Percentiles rank a stretch among this genome's conserved stretches.
Conservation (phyloP, 1,139 yeast genomes). For the Sugiyamaella novakii region DNA sequence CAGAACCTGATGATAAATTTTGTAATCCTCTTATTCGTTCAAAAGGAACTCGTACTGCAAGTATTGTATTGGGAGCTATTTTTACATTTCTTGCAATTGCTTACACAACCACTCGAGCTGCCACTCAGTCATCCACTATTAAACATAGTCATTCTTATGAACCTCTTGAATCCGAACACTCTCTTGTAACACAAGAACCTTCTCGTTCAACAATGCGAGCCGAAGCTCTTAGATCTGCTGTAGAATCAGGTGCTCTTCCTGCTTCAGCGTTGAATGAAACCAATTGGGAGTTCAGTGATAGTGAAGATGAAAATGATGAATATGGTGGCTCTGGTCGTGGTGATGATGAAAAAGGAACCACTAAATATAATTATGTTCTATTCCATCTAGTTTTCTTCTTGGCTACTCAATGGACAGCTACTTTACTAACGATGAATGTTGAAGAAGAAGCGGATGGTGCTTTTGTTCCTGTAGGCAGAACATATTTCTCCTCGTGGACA, state of each 20-base stretch:
- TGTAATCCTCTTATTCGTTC: conserved; percentile 94
- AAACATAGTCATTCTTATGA: conserved; percentile 33
- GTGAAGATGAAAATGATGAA: conserved; percentile 44
- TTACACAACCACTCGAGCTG: conserved; percentile 96
- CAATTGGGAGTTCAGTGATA: conserved; percentile 55
- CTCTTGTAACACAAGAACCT: conserved; percentile 55
- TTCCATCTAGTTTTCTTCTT: conserved; percentile 90
- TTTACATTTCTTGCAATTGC: conserved; percentile 96
- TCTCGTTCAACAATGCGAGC: conserved; percentile 75
- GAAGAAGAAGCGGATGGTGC: conserved; percentile 82
- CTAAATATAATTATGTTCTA: conserved; percentile 82
- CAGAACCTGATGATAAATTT: conserved; percentile 90
- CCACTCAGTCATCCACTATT: conserved; percentile 48
- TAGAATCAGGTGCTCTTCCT: conserved; percentile 91
- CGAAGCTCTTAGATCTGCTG: conserved; percentile 90
- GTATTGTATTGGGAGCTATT: conserved; percentile 85
- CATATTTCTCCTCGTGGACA: conserved; percentile 94
- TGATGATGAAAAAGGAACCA: conserved; percentile 67
- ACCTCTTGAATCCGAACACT: conserved; percentile 42
- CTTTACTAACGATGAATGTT: conserved; percentile 87
- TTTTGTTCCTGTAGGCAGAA: conserved; percentile 95
- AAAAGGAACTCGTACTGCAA: conserved; percentile 84
- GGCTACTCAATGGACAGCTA: conserved; percentile 97
- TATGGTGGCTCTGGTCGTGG: conserved; percentile 36
- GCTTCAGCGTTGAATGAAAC: conserved; percentile 82